Base-by-base conservation (phyloP, 768 basidiomycete genomes). In the Naganishia onofrii region DNA sequence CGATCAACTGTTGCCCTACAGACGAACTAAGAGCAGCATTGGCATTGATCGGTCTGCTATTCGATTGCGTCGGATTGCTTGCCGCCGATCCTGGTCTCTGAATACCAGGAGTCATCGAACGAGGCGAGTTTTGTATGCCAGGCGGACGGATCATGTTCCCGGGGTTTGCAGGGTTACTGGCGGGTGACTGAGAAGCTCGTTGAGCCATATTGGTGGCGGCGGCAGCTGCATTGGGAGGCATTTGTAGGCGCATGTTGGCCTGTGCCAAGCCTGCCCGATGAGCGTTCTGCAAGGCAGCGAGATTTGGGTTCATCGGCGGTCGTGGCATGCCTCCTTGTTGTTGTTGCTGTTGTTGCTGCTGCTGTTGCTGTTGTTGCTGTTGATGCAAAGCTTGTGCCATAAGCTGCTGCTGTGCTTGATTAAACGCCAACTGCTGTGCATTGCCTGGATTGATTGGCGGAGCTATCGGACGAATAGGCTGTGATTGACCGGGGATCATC, bases 331-430 rank as follows among this genome's bases (percentile, higher is more conserved):
- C 26, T 6, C 23, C 55, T n/a, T 57, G 36, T 17, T 54, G 29
- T 10, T 56, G 53, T 53, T 52, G 65, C 52, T 1, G 68, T 75
- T 64, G 73, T 29, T 72, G 68, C 68, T 69, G 67, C 28, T 73
- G 77, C 31, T 77, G 79, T 32, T 36, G 65, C 54, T 1, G 68
- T 75, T 64, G 73, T 38, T 69, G 63, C 68, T 69, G 67, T 31
- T 73, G 77, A 26, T 77, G 79, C 32, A 72, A 70, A 48, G 79
- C 73, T 65, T 85, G 83, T 19, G 79, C 81, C 73, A 84, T 83
- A 28, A 76, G 78, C 69, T 82, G 79, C 76, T 51, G 56, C 44
- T 69, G 56, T 2, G 56, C 58, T 31, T 60, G 68, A 9, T 34
- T 57, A 44, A 69, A 58, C 19, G 48, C 68, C 0, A 69, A 29